Evolutionary conservation across 495 filamentous ascomycete genomes (phyloP).

Genomic region (Xylaria cubensis): DNA sequence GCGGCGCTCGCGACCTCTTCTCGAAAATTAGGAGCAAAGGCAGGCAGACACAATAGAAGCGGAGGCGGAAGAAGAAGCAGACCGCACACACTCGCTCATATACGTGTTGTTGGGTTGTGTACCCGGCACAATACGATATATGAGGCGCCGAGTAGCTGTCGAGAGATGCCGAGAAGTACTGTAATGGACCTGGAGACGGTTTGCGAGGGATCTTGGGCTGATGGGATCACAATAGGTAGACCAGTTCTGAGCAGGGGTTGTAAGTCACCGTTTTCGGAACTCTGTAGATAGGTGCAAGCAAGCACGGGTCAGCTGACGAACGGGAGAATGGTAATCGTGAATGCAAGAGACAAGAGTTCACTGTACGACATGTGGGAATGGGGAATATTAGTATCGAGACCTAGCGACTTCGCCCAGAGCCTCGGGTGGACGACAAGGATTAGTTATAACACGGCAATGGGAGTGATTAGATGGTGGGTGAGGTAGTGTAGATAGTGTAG

Average conservation of each 20-base stretch:
- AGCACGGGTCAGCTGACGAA: slow-evolving; percentile 19
- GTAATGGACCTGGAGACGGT: slow-evolving; percentile 2
- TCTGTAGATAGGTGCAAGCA: background rate
- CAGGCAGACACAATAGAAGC: background rate
- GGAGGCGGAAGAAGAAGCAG: slow-evolving; percentile 2
- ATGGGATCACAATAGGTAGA: slow-evolving; percentile 10
- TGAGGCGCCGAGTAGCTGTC: background rate
- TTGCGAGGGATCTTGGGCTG: slow-evolving; percentile 5
- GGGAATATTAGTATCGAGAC: slow-evolving; percentile 7
- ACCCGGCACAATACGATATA: background rate
- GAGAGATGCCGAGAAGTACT: background rate
- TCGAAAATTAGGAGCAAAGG: background rate
- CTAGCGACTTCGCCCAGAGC: background rate
- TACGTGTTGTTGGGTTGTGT: background rate
- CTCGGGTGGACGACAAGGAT: slow-evolving; percentile 12
- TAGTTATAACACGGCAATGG: background rate
- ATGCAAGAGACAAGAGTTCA: background rate
- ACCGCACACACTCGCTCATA: slow-evolving; percentile 8
- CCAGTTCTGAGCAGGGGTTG: background rate
- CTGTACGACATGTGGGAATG: background rate
- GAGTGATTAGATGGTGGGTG: background rate
- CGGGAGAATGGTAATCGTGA: background rate
- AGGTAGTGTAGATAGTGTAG: background rate
- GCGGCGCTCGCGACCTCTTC: slow-evolving; percentile 8
- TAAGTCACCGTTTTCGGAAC: background rate